phyloP scores from a whole-genome alignment of 2,329 filamentous ascomycete genomes.

The Thelonectria blattea region DNA sequence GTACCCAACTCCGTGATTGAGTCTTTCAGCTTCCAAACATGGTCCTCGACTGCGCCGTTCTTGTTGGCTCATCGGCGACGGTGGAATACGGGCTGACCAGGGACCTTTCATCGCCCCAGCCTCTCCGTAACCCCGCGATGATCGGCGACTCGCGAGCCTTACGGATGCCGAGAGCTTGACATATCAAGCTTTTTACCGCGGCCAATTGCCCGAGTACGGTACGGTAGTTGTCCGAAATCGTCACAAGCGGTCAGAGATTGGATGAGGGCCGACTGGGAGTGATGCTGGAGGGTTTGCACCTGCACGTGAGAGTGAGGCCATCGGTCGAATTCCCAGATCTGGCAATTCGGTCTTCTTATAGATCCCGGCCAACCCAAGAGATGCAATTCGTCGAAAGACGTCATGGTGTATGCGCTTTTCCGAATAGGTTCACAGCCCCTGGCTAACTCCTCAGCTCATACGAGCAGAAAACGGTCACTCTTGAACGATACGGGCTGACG shows the following conservation, averaged over 20 bases:
- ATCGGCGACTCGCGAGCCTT: neutral
- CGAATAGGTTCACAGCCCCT: neutral
- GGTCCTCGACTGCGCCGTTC: neutral
- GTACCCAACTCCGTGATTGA: neutral
- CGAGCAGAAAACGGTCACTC: neutral
- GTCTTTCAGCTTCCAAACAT: neutral
- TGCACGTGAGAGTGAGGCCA: conserved; percentile 2
- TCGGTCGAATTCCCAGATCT: conserved; percentile 4
- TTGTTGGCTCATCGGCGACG: neutral
- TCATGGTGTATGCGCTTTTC: neutral
- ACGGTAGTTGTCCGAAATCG: neutral
- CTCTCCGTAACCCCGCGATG: neutral
- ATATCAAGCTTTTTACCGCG: neutral
- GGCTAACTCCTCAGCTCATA: conserved; percentile 2
- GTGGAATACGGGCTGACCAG: neutral
- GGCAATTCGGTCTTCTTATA: neutral
- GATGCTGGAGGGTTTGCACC: neutral
- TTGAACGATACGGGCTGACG: neutral
- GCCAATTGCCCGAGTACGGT: neutral
- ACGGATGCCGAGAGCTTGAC: neutral
- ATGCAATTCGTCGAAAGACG: conserved; percentile 8
- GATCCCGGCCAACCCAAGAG: neutral
- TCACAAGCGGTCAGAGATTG: neutral
- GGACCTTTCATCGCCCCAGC: neutral
- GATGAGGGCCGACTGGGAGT: neutral